Evolutionary conservation across 2,329 filamentous ascomycete genomes (phyloP).

Genomic region (Colletotrichum orchidophilum): DNA sequence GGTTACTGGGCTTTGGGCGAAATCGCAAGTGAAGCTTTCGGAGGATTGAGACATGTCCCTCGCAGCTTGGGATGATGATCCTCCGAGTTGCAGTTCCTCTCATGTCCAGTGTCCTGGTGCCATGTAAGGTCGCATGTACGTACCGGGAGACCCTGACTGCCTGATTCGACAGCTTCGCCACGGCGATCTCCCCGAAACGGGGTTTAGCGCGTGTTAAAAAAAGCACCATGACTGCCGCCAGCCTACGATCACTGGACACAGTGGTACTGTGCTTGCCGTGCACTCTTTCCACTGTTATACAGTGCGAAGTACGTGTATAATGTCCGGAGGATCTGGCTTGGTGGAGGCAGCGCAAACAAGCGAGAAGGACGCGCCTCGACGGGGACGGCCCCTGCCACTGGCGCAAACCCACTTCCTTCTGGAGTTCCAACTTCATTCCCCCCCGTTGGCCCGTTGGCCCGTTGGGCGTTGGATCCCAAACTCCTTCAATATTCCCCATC

Average conservation of each 20-base stretch:
- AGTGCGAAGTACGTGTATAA: background rate
- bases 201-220: slow-evolving; percentile 28
- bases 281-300: rapidly evolving
- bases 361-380: slow-evolving; percentile 12
- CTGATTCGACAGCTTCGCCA: slow-evolving; percentile 27
- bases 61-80: slow-evolving; percentile 7
- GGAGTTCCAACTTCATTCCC: background rate
- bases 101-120: background rate
- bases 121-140: background rate
- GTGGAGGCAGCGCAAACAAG: slow-evolving; percentile 24
- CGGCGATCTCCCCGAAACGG: slow-evolving; percentile 12
- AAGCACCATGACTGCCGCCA: slow-evolving; percentile 23
- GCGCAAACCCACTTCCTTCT: slow-evolving; percentile 2
- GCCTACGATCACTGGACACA: background rate
- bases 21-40: background rate
- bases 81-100: background rate
- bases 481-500: slow-evolving; percentile 28
- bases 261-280: background rate
- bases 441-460: too few species aligned
- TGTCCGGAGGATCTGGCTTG: slow-evolving; percentile 14
- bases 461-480: background rate
- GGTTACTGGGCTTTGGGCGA: background rate
- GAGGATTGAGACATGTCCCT: background rate
- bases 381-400: slow-evolving; percentile 3
- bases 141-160: background rate